Evolutionary conservation across 1,139 yeast species (phyloP), one percentile per base, ranked within the genome.

Genomic region (Diutina siamensis): DNA sequence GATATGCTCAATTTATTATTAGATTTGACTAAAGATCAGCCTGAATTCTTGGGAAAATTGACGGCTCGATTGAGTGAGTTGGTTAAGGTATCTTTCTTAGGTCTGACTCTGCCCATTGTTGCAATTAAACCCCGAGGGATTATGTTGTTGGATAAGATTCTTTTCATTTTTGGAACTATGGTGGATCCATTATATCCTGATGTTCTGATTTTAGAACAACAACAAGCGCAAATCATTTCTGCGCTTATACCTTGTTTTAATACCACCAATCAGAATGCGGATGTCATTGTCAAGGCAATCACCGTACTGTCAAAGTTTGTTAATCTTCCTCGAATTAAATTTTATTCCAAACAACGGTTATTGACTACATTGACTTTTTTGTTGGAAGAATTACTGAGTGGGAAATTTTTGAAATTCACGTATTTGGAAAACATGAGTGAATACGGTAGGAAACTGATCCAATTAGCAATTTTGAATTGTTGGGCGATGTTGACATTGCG

Each of bases 191-290:
- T 83, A 42, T 83, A 81, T 54, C 81, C 85, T 0, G 80, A 80
- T 2, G 76, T 76, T 10, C 78, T 94, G 0, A 70, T 88, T 12
- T 67, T 92, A 48, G 95, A 86, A 54, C 97, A 88, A 60, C 95
- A 85, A 55, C 97, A 92, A 57, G 97, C 97, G 0, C 97, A 88
- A 55, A 84, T 92, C 17, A 83, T 87, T 12, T 82, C 95, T 51
- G 95, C 97, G 0, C 70, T 92, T 49, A 76, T 88, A 44, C 96
- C 97, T 0, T 87, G 95, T n/a, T 92, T 92, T 62, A 74, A 75
- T 40, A 68, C 74, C 2, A 25, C 42, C 2, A 88, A 81, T 25
- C 81, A 88, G 47, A 81, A 83, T 22, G 77, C 94, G 1, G 75
- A 75, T 44, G 75, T 87, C 0, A 88, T 94, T 3, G 78, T 85